These are phyloP conservation scores for Gaertneriomyces sp. DNA, from an alignment of 192 early-diverging fungal species.

Conservation along the genomic window DNA sequence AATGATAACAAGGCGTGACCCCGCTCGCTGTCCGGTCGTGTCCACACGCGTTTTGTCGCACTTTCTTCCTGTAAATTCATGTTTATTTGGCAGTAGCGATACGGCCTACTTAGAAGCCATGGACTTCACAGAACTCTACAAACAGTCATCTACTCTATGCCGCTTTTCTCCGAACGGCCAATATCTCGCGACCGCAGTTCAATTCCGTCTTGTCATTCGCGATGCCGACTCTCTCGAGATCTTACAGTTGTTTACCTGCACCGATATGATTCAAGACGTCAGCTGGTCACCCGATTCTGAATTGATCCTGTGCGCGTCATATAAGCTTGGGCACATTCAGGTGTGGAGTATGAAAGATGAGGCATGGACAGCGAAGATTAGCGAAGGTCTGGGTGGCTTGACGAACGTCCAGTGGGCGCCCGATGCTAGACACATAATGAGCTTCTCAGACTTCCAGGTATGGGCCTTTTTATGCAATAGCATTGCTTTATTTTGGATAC, in stretches of 20 bases:
- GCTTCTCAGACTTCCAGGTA: slow-evolving; percentile 54
- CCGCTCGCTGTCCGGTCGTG: too few relatives aligned
- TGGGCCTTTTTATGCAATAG: neutral
- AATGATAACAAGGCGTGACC: too few relatives aligned
- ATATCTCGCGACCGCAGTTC: slow-evolving; percentile 68
- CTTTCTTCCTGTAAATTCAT: too few relatives aligned
- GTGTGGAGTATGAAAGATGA: slow-evolving; percentile 58
- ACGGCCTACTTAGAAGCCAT: slow-evolving; percentile 21
- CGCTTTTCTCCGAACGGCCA: slow-evolving; percentile 60
- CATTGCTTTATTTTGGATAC: slow-evolving; percentile 13
- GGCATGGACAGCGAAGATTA: slow-evolving; percentile 54
- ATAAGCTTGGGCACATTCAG: slow-evolving; percentile 41
- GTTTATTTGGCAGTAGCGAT: too few relatives aligned
- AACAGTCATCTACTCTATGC: slow-evolving; percentile 52
- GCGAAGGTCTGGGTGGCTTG: slow-evolving; percentile 50
- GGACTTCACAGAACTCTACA: slow-evolving; percentile 69
- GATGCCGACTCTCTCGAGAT: slow-evolving; percentile 62
- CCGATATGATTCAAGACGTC: slow-evolving; percentile 49
- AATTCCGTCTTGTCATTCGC: slow-evolving; percentile 66
- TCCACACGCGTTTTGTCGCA: too few relatives aligned
- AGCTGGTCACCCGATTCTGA: slow-evolving; percentile 67
- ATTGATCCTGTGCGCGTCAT: slow-evolving; percentile 53
- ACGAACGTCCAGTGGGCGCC: slow-evolving; percentile 49
- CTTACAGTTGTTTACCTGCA: slow-evolving; percentile 52
- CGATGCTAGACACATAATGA: slow-evolving; percentile 47